These are phyloP conservation scores for Nidula microcarpa DNA, from an alignment of 768 basidiomycete genomes.

Conservation along the genomic window DNA sequence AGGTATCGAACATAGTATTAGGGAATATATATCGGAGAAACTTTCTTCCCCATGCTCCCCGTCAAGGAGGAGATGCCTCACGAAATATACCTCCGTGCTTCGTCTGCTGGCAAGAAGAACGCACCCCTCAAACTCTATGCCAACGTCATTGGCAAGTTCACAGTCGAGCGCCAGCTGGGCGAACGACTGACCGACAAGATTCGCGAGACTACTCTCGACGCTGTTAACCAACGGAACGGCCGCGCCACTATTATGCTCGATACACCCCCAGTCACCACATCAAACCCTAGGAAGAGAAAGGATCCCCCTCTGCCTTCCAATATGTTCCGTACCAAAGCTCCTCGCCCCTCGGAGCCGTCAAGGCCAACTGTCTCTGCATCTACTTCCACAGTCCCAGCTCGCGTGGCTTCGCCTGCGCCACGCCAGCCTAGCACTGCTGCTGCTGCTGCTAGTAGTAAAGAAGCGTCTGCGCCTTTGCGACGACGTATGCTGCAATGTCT, in stretches of 20 bases:
- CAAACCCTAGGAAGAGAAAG: slow-evolving; percentile 35
- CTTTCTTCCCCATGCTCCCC: slow-evolving; percentile 58
- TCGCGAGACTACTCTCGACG: slow-evolving; percentile 42
- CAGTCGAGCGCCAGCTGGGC: slow-evolving; percentile 59
- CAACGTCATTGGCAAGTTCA: slow-evolving; percentile 70
- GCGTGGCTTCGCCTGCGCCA: not conserved
- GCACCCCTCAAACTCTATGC: slow-evolving; percentile 72
- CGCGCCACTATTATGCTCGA: slow-evolving; percentile 50
- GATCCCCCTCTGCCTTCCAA: slow-evolving; percentile 17
- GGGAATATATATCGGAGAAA: slow-evolving; percentile 66
- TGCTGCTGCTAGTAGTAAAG: slow-evolving; percentile 11
- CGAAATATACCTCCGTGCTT: slow-evolving; percentile 70
- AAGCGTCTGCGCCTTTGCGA: slow-evolving; percentile 19
- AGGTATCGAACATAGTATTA: slow-evolving; percentile 17
- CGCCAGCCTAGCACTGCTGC: slow-evolving; percentile 4
- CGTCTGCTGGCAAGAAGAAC: slow-evolving; percentile 53
- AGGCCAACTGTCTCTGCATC: slow-evolving; percentile 19
- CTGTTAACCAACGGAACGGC: slow-evolving; percentile 35
- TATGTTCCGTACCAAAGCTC: slow-evolving; percentile 37
- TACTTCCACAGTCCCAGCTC: slow-evolving; percentile 12
- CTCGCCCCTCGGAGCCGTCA: slow-evolving; percentile 18
- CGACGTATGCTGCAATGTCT: slow-evolving; percentile 52
- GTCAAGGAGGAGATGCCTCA: slow-evolving; percentile 54
- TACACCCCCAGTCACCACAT: slow-evolving; percentile 35
- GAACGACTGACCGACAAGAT: slow-evolving; percentile 39